A percentile compares a stretch with the other conserved stretches of the same genome.
Evolutionary conservation across 2,329 filamentous ascomycete genomes (phyloP).

Genomic region (Talaromyces sp.): DNA sequence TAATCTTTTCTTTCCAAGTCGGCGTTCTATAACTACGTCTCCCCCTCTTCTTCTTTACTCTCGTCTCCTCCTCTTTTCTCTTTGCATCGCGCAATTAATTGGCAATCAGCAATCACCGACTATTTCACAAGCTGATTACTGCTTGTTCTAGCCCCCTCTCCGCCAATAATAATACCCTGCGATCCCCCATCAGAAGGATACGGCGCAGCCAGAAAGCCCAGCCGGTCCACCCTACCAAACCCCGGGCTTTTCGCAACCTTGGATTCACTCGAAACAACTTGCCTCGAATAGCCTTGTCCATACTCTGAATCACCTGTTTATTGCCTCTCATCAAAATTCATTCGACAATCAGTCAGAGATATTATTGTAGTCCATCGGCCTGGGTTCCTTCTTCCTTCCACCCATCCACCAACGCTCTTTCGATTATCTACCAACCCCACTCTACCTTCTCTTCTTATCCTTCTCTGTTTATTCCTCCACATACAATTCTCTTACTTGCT

Average conservation of each 20-base stretch:
- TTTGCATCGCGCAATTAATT: neutral
- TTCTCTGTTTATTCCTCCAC: neutral
- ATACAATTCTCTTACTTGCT: neutral
- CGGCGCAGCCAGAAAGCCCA: slow-evolving; percentile 10
- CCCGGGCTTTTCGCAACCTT: slow-evolving; percentile 9
- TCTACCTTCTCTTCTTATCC: neutral
- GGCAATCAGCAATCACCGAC: neutral
- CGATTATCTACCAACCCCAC: slow-evolving; percentile 8
- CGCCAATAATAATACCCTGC: neutral
- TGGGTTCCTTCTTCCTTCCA: neutral
- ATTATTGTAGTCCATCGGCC: neutral
- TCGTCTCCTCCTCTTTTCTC: neutral
- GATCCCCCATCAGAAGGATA: neutral
- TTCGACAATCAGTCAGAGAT: neutral
- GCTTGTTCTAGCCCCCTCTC: slow-evolving; percentile 7
- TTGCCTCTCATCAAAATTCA: slow-evolving; percentile 1
- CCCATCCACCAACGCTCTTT: neutral
- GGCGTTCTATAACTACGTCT: neutral
- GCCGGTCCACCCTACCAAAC: slow-evolving; percentile 10
- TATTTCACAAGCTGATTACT: neutral
- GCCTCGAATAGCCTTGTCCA: slow-evolving; percentile 1
- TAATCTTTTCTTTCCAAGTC: neutral
- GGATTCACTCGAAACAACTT: neutral
- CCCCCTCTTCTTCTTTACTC: neutral
- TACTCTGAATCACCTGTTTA: neutral